Base-by-base conservation (phyloP, 2,329 filamentous ascomycete species). In the Chaetomium strumarium region DNA sequence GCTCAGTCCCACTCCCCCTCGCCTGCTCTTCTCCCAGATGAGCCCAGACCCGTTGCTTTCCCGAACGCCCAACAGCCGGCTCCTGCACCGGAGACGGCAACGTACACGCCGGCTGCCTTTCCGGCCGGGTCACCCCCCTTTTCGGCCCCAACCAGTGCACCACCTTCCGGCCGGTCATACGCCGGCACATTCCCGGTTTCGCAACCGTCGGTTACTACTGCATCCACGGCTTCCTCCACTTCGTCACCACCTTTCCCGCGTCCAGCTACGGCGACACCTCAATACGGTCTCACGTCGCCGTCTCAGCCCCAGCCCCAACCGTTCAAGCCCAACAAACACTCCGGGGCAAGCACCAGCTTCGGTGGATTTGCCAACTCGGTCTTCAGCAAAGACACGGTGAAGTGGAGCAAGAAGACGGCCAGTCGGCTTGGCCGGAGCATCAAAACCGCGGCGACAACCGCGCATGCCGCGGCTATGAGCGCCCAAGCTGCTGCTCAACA, bases 311-410 rank as follows among this genome's bases (percentile, higher is more conserved):
- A 31, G 1, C 24, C 37, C 10, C 39, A 38, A 5, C 34, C 36
- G 6, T 19, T 39, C 24, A 56, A 50, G 30, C 55, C 45, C 1
- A n/a, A 30, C 12, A 47, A 13, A 13, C 36, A 47, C n/a, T 40
- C 49, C 3, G 39, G 45, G 9, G 37, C 49, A 2, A 42, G 47
- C 43, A 29, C 47, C 1, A 54, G 39, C 41, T 38, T 60, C 13
- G 46, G 52, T 1, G 54, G 55, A 2, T 56, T 58, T 42, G 52
- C 60, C 17, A 59, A 51, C 37, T 57, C 60, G 1, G 50, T 62
- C 12, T 62, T 62, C 40, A 58, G 60, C 52, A 62, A 59, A 16
- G 60, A 62, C 29, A 62, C 57, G 37, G 57, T 55, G 1, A 59
- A 57, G 34, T 62, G 60, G 60, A 58, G 56, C 45, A 58, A 60